These are phyloP conservation scores for Aureobasidium sp. DNA, from an alignment of 2,329 filamentous ascomycete genomes.

Conservation along the genomic window DNA sequence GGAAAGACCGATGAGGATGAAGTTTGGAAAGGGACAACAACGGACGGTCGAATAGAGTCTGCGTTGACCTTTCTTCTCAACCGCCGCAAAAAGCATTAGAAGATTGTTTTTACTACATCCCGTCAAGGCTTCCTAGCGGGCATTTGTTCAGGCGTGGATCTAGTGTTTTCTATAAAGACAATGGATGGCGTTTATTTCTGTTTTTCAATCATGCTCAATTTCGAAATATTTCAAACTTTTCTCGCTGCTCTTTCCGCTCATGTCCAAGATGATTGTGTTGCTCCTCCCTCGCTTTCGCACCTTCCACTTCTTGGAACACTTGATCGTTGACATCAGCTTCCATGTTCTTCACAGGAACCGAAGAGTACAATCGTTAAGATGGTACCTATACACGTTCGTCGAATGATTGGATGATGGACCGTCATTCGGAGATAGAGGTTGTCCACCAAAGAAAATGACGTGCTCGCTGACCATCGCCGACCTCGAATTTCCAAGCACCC, in stretches of 20 bases:
- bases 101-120: neutral
- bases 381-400: too few relatives aligned
- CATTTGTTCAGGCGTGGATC: conserved; percentile 5
- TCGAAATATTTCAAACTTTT: neutral
- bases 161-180: conserved; percentile 1
- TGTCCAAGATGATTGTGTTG: too few relatives aligned
- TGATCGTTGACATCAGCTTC: too few relatives aligned
- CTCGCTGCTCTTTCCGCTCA: neutral
- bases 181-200: conserved; percentile 5
- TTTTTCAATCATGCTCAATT: neutral
- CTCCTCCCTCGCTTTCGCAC: too few relatives aligned
- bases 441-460: neutral
- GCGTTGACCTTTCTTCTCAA: neutral
- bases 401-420: too few relatives aligned
- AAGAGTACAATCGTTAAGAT: too few relatives aligned
- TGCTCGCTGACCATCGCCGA: conserved; percentile 4
- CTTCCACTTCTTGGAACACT: too few relatives aligned
- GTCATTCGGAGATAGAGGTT: too few relatives aligned
- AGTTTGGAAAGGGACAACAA: neutral
- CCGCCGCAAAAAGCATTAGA: conserved; percentile 2
- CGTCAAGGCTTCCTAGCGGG: conserved; percentile 1
- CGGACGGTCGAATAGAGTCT: neutral
- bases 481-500: neutral
- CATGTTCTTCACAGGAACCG: too few relatives aligned
- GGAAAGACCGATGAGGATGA: neutral